Conservation (phyloP, 2,329 filamentous ascomycete genomes). For the Monilinia aucupariae region DNA sequence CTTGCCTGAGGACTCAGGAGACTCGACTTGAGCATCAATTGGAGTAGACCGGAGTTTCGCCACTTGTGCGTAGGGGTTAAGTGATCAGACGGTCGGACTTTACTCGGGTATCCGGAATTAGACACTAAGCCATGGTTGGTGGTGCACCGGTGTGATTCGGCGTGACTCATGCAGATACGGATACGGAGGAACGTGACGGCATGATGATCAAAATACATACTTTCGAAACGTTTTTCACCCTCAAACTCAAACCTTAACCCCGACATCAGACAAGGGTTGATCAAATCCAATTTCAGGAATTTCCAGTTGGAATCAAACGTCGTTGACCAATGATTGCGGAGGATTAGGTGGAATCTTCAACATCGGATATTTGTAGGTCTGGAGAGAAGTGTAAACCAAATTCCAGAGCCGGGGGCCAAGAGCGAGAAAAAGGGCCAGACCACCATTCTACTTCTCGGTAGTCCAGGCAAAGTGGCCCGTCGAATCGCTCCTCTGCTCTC, state of each 20-base stretch:
- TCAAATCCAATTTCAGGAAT: background rate
- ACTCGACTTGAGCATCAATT: too few species aligned
- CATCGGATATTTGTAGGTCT: background rate
- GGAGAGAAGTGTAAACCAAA: background rate
- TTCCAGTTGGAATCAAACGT: background rate
- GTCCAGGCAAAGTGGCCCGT: conserved; percentile 43
- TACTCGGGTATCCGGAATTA: background rate
- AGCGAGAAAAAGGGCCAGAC: background rate
- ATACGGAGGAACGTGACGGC: background rate
- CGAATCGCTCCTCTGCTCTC: conserved; percentile 38
- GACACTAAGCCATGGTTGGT: background rate
- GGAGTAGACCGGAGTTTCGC: background rate
- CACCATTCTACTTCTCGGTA: conserved; percentile 36
- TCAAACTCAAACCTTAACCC: too few species aligned
- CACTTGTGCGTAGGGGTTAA: background rate
- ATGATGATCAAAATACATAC: background rate
- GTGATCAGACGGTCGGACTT: background rate
- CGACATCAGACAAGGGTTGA: background rate
- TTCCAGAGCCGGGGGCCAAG: background rate
- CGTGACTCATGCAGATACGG: background rate
- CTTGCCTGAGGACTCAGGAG: background rate
- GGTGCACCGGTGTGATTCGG: background rate
- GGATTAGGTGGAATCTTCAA: background rate
- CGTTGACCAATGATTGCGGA: background rate
- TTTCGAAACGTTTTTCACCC: background rate